Evolutionary conservation across 306 rosid genomes (phyloP).

Genomic region (Trichosanthes truncata): DNA sequence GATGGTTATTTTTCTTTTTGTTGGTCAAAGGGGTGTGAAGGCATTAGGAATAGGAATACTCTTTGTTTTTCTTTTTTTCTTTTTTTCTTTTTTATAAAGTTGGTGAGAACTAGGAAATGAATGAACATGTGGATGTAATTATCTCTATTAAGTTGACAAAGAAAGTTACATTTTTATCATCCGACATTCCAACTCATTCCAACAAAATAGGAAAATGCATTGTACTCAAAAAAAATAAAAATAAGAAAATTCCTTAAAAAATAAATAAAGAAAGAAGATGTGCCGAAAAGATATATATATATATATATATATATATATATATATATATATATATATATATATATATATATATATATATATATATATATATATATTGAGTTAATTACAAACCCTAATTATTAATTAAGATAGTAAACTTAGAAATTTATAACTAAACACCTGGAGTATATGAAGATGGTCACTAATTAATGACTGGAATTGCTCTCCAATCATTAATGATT

Average conservation of each 20-base stretch:
- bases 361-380: background rate
- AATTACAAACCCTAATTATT: background rate
- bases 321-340: background rate
- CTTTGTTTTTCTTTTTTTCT: no score
- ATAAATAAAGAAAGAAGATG: background rate
- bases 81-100: background rate
- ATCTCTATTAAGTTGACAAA: background rate
- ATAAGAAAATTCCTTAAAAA: no score
- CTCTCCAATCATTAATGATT: background rate
- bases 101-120: background rate
- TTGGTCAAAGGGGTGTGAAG: background rate
- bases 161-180: background rate
- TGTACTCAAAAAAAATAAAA: no score
- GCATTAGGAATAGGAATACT: background rate
- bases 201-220: no score
- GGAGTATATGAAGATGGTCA: background rate
- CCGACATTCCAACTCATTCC: background rate
- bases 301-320: background rate
- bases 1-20: background rate
- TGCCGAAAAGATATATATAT: background rate
- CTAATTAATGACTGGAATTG: background rate
- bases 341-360: no score
- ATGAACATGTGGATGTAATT: background rate
- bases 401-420: background rate
- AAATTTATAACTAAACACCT: background rate